phyloP scores from a whole-genome alignment of 2,329 filamentous ascomycete species.

The Reticulascus tulasneorum region DNA sequence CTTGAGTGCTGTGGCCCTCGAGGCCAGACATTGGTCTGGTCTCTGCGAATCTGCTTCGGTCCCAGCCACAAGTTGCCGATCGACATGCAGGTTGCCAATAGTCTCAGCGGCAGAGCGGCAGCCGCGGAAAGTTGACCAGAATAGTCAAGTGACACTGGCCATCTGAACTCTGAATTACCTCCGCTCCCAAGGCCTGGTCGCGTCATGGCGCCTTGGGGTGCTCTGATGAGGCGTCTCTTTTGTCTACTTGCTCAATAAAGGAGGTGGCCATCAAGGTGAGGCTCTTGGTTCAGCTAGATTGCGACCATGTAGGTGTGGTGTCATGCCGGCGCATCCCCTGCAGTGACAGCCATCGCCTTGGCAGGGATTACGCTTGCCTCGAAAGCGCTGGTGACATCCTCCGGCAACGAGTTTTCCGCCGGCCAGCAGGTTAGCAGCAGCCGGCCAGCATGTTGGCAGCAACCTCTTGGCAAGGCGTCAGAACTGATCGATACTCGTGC shows the following conservation, averaged over 20 bases:
- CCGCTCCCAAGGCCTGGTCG: no score
- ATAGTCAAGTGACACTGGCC: no score
- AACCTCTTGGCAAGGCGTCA: not conserved
- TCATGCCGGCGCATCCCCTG: not conserved
- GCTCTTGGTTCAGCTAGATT: slow-evolving; percentile 1
- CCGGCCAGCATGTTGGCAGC: not conserved
- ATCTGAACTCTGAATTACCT: no score
- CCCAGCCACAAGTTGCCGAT: no score
- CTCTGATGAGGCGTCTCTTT: no score
- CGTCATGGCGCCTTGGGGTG: no score
- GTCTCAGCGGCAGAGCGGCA: no score
- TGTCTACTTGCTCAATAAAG: slow-evolving; percentile 5
- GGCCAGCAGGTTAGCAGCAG: not conserved
- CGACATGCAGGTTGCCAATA: no score
- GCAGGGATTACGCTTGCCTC: not conserved
- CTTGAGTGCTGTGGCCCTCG: no score
- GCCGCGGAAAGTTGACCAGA: no score
- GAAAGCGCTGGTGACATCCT: not conserved
- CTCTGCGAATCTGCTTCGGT: no score
- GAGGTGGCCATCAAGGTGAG: slow-evolving; percentile 6
- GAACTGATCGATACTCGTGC: slow-evolving; percentile 1
- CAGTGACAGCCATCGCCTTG: not conserved
- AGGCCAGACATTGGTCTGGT: no score
- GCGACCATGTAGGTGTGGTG: not conserved
- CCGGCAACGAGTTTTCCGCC: not conserved